These are phyloP conservation scores for Excoecaria agallocha DNA, from an alignment of 345 rosid genomes.

Conservation along the genomic window DNA sequence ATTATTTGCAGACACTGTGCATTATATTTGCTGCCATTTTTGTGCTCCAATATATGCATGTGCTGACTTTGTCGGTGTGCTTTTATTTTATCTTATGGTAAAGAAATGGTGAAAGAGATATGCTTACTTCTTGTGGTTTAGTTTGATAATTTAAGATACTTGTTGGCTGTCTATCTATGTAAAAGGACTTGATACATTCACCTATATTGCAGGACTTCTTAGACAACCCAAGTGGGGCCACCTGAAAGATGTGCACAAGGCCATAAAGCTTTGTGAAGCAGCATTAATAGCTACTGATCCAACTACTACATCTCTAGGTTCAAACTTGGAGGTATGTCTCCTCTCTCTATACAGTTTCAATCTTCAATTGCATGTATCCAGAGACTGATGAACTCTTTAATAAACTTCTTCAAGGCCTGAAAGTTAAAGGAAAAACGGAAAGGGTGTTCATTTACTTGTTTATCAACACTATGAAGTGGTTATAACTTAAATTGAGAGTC, in stretches of 20 bases:
- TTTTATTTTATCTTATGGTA: background rate
- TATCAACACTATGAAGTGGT: background rate
- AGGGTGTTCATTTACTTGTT: background rate
- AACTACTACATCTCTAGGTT: constrained; percentile 57
- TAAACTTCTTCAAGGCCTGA: too few species aligned
- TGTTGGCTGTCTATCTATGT: constrained; percentile 3
- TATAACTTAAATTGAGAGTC: background rate
- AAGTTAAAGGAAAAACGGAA: too few species aligned
- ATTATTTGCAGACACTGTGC: background rate
- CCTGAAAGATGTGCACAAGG: constrained; percentile 79
- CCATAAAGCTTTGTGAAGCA: constrained; percentile 82
- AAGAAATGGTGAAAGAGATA: background rate
- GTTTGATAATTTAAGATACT: background rate
- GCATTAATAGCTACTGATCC: constrained; percentile 80
- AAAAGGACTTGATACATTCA: background rate
- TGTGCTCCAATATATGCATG: background rate
- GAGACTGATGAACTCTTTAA: background rate
- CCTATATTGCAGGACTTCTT: constrained; percentile 52
- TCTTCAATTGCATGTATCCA: background rate
- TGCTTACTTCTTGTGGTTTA: background rate
- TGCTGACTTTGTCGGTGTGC: background rate
- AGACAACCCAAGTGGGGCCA: constrained; percentile 99
- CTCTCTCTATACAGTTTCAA: background rate
- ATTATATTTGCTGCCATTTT: constrained; percentile 1
- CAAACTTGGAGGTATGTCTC: constrained; percentile 63